Conservation (phyloP, 192 early-diverging fungal genomes). For the Glomus cerebriforme region DNA sequence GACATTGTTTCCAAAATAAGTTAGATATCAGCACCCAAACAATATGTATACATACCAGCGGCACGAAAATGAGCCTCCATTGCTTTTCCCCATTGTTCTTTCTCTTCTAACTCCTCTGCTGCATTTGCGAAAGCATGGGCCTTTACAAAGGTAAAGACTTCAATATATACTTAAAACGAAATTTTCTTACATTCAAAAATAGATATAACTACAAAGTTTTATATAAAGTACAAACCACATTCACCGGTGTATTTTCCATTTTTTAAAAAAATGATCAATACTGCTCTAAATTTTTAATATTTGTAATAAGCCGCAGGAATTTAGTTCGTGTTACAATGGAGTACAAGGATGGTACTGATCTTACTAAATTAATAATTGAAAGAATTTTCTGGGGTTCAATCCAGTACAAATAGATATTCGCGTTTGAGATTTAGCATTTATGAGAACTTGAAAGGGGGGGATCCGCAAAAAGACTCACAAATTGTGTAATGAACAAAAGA, state of each 20-base stretch:
- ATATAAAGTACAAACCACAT: neutral
- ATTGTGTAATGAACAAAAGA: no score
- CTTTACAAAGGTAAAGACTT: constrained; percentile 35
- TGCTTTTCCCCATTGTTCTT: constrained; percentile 59
- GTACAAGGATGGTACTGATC: no score
- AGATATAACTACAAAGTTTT: neutral
- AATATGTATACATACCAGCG: constrained; percentile 50
- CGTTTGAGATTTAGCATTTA: no score
- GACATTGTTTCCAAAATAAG: neutral
- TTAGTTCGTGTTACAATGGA: no score
- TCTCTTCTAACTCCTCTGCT: constrained; percentile 64
- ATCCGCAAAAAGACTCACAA: no score
- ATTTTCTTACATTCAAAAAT: neutral
- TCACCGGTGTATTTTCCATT: constrained; percentile 25
- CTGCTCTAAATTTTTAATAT: no score
- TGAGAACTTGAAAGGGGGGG: no score
- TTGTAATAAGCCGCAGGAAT: no score
- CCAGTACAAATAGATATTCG: no score
- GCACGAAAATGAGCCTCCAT: constrained; percentile 66
- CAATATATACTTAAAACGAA: neutral
- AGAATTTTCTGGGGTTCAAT: no score
- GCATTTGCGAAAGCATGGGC: constrained; percentile 65
- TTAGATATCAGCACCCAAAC: neutral
- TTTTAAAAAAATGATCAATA: neutral
- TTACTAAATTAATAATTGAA: no score